Base-by-base conservation (phyloP, 768 basidiomycete species). In the Trametes elegans region DNA sequence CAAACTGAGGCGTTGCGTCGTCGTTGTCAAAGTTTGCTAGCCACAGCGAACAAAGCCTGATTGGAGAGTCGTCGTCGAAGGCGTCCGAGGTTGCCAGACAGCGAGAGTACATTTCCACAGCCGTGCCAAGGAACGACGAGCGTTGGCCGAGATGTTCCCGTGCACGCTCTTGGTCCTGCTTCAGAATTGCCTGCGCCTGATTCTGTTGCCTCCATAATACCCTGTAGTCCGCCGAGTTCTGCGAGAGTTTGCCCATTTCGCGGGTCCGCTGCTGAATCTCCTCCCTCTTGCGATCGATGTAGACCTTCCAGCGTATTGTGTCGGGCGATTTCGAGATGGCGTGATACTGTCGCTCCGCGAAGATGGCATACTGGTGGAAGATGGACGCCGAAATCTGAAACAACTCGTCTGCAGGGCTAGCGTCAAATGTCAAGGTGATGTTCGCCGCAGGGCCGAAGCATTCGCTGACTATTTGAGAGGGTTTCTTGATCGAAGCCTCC, bases 21-120 rank as follows among this genome's bases (percentile, higher is more conserved):
- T 66, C 70, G 58, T 85, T 79, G 36, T 88, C 82, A 59, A 93
- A 89, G 64, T 93, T 91, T 1, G 88, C 82, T 58, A 98, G 85
- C 97, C 96, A 98, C 3, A 98, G 78, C 1, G 95, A 94, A 60
- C 84, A 87, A 26, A 99, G 76, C 10, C 92, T 84, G 49, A 93
- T 88, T 3, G 87, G 76, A 0, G 82, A 84, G 49, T 89, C 84
- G 51, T 86, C 84, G 65, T 98, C 91, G 58, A 83, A 87, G 0
- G 71, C 71, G 62, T 93, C 86, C 0, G 90, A 88, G 0, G 77
- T 68, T 26, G 79, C 73, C 34, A 99, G 76, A 56, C 87, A 87
- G 16, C 76, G 79, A 3, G 93, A 87, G 70, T 92, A 94, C 91
- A 95, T 95, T 35, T 84, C 77, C 52, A 97, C 76, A 0, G 95